Conservation (phyloP, 2,329 filamentous ascomycete species). For the Helotiales sp. region DNA sequence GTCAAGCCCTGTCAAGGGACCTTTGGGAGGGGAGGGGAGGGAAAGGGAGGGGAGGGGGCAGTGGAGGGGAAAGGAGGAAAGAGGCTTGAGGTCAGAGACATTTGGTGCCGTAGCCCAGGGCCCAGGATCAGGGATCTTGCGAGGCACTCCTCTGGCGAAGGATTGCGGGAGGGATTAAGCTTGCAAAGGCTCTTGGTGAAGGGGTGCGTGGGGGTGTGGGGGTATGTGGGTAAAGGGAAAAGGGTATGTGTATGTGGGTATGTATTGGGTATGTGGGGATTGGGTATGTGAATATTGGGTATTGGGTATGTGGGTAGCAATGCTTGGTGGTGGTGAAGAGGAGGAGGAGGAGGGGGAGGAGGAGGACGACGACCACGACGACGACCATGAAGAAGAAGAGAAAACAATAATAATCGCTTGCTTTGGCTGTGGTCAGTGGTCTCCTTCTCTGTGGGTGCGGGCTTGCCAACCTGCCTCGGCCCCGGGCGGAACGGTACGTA, state of each 20-base stretch:
- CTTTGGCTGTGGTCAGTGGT: not conserved
- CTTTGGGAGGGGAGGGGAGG: not conserved
- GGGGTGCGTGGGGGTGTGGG: slow-evolving; percentile 19
- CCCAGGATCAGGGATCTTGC: slow-evolving; percentile 39
- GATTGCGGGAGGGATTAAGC: slow-evolving; percentile 27
- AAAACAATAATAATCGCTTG: not conserved
- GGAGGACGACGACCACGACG: no score
- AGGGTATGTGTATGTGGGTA: no score
- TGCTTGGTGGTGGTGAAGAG: not conserved
- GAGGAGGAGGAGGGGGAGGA: not conserved
- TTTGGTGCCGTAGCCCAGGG: no score
- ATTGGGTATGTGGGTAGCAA: no score
- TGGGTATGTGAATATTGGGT: no score
- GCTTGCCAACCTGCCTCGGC: not conserved
- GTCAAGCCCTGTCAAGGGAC: not conserved
- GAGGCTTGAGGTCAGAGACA: slow-evolving; percentile 34
- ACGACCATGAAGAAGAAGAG: no score
- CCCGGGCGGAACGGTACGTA: slow-evolving; percentile 1
- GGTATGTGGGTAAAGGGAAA: not conserved
- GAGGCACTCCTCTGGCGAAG: slow-evolving; percentile 27
- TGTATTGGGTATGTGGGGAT: no score
- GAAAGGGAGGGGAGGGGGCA: not conserved
- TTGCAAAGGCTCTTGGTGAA: not conserved
- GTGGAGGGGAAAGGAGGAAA: slow-evolving; percentile 1
- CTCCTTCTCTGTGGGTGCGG: no score